Evolutionary conservation across 257 asterid genomes (phyloP), one percentile per base, ranked within the genome.

Genomic region (Avicennia marina): DNA sequence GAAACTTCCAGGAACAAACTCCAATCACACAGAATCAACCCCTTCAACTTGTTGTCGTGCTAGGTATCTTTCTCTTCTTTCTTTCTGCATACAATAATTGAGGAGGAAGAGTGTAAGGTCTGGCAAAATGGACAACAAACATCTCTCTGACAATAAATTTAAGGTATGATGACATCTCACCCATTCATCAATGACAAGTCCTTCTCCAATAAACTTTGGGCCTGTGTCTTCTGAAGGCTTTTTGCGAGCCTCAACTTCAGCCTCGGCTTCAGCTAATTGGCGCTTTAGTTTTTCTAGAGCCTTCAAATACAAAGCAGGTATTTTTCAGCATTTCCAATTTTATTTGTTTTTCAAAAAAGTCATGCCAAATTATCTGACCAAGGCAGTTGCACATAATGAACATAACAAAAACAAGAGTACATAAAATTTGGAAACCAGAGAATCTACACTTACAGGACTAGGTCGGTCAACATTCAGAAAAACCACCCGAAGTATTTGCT

Each of bases 141-240:
- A 16, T 29, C 32, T 58, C 21, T 16, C 7, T n/a, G n/a, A n/a
- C 15, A 33, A 22, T 17, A 42, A 1, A 7, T 7, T 51, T 31
- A n/a, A 49, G 51, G 39, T 22, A 16, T 26, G 51, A 53, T 58
- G 54, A 50, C 12, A 29, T 29, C 88, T 65, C 53, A 89, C 97
- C 97, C 95, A 86, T 80, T 86, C 97, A 66, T 83, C 97, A 22
- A 86, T 84, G 38, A 89, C 97, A 1, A 89, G 97, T 51, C 97
- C 97, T 78, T 89, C 97, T n/a, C 97, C 95, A 27, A 86, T 72
- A 62, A 86, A 74, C 69, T 78, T 83, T 2, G 86, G 95, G 46
- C 87, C 87, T 4, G 86, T 61, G 64, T 83, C 94, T 64, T 83
- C 94, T 46, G 70, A 67, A 58, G 91, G 94, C 72, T 89, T 84